A percentile compares a stretch with the other conserved stretches of the same genome.
Conservation (phyloP, 2,329 filamentous ascomycete species). For the Fonsecaea pedrosoi region DNA sequence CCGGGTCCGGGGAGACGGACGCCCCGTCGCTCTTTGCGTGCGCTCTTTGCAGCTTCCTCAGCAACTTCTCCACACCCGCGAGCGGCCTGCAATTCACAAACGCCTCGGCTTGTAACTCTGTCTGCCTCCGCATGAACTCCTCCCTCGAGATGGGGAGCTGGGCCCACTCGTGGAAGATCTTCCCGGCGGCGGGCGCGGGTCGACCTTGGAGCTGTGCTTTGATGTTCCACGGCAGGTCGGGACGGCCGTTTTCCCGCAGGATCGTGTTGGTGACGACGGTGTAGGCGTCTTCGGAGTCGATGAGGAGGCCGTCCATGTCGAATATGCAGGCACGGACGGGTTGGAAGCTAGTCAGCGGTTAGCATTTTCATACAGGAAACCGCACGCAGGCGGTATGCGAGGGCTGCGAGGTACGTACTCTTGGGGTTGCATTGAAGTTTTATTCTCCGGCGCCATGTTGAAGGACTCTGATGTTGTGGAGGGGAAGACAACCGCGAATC, state of each 20-base stretch:
- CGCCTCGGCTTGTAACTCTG: conserved; percentile 69
- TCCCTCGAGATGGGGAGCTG: conserved; percentile 76
- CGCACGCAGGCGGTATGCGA: neutral
- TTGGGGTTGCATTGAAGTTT: neutral
- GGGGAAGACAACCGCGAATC: neutral
- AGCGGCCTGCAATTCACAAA: conserved; percentile 80
- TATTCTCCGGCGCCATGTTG: neutral
- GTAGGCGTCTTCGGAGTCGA: conserved; percentile 92
- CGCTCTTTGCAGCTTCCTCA: conserved; percentile 60
- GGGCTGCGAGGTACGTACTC: neutral
- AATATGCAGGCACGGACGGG: conserved; percentile 90
- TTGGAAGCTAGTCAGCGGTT: conserved; percentile 62
- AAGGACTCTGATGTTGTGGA: neutral
- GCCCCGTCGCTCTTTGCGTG: conserved; percentile 44
- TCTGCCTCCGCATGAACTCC: conserved; percentile 68
- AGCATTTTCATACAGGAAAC: neutral
- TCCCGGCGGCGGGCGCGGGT: conserved; percentile 63
- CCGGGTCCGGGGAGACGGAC: conserved; percentile 42
- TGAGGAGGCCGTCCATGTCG: conserved; percentile 96
- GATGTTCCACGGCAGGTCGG: conserved; percentile 85
- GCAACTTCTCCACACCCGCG: conserved; percentile 75
- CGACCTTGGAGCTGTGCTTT: conserved; percentile 85
- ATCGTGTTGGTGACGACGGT: conserved; percentile 82
- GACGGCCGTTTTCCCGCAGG: conserved; percentile 74
- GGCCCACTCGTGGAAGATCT: conserved; percentile 80